Evolutionary conservation across 306 rosid genomes (phyloP), one percentile per base, ranked within the genome.

Genomic region (Betula pendula): DNA sequence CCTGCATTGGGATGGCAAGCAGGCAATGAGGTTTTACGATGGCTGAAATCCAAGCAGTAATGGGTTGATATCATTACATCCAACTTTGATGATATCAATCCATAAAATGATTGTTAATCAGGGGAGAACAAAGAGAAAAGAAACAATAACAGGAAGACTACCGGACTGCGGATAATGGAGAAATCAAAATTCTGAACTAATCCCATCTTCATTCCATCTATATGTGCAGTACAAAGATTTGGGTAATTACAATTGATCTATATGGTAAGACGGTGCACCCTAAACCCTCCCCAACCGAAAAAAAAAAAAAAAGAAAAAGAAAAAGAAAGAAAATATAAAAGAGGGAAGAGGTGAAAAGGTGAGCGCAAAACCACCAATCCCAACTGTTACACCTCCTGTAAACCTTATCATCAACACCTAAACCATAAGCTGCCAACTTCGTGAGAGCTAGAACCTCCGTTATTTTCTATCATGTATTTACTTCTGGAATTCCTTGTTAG

Each of bases 391-490:
- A 38, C 8, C 42, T 38, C 42, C 8, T 38, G 42, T 6, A 38
- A 38, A 38, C 42, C 42, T 38, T 38, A 6, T 6, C 8, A 5
- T 38, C 7, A 38, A 8, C 42, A 38, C 42, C 42, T 38, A 5
- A 38, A 4, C 40, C 40, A 35, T 35, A 35, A 3, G 40, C 40
- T 35, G 40, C 40, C 6, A 35, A 35, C 40, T 35, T 35, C 0
- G 6, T 38, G 42, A 38, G 6, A 38, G 42, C 42, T 6, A 38
- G 42, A 38, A 38, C 42, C 42, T 38, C 42, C 42, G 42, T 38
- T 38, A 51, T 42, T 42, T 71, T 50, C 80, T 75, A 58, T 83
- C 71, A 73, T 82, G 77, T 72, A 80, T 77, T 75, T 72, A 67
- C 72, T 78, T 80, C 75, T 84, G 83, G 85, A 79, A 49, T 33